These are phyloP conservation scores for Naganishia albida DNA, from an alignment of 1,284 basidiomycete species.

Conservation along the genomic window DNA sequence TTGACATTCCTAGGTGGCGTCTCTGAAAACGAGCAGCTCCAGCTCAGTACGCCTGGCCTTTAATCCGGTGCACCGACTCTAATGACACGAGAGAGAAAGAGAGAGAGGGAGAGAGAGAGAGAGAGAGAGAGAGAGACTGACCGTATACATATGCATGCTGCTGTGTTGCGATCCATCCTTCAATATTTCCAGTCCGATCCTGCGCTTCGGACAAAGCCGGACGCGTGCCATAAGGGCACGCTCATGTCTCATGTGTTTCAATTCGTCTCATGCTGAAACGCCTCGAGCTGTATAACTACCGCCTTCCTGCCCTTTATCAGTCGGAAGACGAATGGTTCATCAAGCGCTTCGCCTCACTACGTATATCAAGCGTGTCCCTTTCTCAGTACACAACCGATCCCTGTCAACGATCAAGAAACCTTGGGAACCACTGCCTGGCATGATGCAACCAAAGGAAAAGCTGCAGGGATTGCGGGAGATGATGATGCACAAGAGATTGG, in stretches of 20 bases:
- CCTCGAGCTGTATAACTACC: background rate
- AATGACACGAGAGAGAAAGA: no score
- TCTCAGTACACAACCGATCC: background rate
- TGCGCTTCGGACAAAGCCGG: background rate
- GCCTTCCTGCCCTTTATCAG: background rate
- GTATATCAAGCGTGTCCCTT: background rate
- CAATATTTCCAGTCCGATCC: background rate
- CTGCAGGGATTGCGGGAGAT: slow-evolving; percentile 65
- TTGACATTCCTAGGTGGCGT: no score
- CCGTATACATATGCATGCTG: no score
- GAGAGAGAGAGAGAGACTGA: no score
- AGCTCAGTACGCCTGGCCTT: no score
- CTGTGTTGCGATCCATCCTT: no score
- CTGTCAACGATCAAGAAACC: slow-evolving; percentile 17
- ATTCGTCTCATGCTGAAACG: background rate
- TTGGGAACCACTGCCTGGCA: slow-evolving; percentile 17
- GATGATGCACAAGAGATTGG: slow-evolving; percentile 66
- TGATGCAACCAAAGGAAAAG: slow-evolving; percentile 24
- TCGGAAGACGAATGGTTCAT: background rate
- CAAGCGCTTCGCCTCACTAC: background rate
- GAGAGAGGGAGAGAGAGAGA: no score
- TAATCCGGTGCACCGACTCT: no score
- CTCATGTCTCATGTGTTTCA: background rate
- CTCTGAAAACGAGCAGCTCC: no score
- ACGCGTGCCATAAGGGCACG: background rate